These are phyloP conservation scores for Phytophthora hibernalis DNA, from an alignment of 352 stramenopile species.

Conservation along the genomic window DNA sequence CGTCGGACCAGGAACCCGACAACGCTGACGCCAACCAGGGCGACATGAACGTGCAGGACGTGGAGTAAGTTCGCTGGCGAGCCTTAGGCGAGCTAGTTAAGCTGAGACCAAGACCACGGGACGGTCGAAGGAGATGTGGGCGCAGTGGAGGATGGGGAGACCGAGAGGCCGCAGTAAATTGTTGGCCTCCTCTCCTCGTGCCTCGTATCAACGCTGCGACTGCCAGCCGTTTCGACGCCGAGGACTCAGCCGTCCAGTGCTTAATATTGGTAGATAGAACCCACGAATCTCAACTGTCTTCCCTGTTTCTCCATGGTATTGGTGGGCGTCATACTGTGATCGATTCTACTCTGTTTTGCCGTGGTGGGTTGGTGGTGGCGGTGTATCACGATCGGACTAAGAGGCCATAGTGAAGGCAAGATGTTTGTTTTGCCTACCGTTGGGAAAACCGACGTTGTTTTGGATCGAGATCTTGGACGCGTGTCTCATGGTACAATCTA, in stretches of 20 bases:
- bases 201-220: slow-evolving; percentile 14
- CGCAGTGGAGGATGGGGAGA: slow-evolving; percentile 17
- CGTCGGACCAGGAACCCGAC: slow-evolving; percentile 94
- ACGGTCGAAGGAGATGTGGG: slow-evolving; percentile 25
- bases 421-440: not conserved
- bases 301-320: slow-evolving; percentile 14
- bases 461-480: not conserved
- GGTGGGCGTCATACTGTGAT: too few species aligned
- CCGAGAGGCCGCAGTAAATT: slow-evolving; percentile 39
- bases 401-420: not conserved
- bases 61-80: slow-evolving; percentile 50
- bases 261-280: slow-evolving; percentile 56
- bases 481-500: not conserved
- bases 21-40: slow-evolving; percentile 92
- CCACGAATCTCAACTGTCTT: slow-evolving; percentile 33
- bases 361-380: not conserved
- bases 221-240: not conserved
- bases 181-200: slow-evolving; percentile 38
- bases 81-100: slow-evolving; percentile 32
- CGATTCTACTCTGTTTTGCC: too few species aligned
- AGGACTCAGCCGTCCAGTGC: slow-evolving; percentile 26
- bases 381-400: too few species aligned
- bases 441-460: not conserved
- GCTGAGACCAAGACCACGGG: slow-evolving; percentile 4
- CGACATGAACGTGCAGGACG: slow-evolving; percentile 88